Percentiles rank a stretch among this genome's conserved stretches.
Evolutionary conservation across 2,329 filamentous ascomycete species (phyloP).

Genomic region (Colletotrichum paranaense): DNA sequence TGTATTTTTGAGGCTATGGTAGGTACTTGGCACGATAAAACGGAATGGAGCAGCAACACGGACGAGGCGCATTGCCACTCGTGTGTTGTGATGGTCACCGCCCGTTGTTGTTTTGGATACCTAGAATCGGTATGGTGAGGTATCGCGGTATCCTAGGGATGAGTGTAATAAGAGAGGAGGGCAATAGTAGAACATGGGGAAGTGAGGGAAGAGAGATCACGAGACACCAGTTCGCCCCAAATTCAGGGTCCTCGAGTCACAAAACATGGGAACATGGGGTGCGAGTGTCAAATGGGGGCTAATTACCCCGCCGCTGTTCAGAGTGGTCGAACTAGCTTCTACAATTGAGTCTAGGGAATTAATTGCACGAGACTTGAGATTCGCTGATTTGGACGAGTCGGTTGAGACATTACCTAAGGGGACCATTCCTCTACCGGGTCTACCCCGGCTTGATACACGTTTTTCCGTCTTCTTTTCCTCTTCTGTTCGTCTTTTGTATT

Average conservation of each 20-base stretch:
- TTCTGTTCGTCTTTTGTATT: neutral
- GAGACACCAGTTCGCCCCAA: conserved; percentile 14
- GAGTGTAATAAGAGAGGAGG: neutral
- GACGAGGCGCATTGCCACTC: neutral
- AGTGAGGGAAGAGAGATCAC: neutral
- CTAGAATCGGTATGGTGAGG: neutral
- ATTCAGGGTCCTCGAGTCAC: conserved; percentile 25
- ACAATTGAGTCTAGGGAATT: too few relatives aligned
- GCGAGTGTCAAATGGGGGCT: neutral
- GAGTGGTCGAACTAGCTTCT: conserved; percentile 2
- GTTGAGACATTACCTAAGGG: conserved; percentile 21
- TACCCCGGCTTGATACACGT: conserved; percentile 8
- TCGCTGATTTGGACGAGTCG: neutral
- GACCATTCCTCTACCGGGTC: neutral
- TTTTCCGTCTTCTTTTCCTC: neutral
- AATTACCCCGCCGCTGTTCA: conserved; percentile 9
- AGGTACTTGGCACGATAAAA: neutral
- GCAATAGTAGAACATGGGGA: neutral
- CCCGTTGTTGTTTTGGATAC: conserved; percentile 4
- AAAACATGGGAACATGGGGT: neutral
- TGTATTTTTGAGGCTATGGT: neutral
- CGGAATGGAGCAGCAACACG: neutral
- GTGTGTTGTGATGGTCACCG: neutral
- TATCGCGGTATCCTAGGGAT: neutral
- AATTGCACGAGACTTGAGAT: neutral